These are phyloP conservation scores for Endoconidiophora polonica DNA, from an alignment of 2,329 filamentous ascomycete species.

Conservation along the genomic window DNA sequence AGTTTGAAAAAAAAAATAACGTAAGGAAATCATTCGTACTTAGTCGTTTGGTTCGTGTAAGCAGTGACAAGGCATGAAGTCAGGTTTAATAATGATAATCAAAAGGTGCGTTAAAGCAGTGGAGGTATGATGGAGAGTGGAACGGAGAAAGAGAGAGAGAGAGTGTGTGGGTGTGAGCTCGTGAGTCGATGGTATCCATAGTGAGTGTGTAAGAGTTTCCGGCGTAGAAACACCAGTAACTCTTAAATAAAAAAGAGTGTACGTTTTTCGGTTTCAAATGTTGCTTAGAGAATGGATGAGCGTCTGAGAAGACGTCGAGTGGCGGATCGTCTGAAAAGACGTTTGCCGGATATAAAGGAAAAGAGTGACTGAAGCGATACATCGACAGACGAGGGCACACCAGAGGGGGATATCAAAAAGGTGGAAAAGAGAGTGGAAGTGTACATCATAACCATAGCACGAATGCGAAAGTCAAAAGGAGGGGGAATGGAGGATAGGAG, in stretches of 20 bases:
- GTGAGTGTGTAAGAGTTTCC: slow-evolving; percentile 1
- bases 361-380: neutral
- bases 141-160: neutral
- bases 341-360: neutral
- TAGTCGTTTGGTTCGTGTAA: slow-evolving; percentile 7
- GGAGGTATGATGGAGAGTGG: neutral
- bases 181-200: neutral
- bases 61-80: slow-evolving; percentile 2
- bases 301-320: slow-evolving; percentile 9
- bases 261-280: neutral
- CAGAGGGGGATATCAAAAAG: neutral
- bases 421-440: neutral
- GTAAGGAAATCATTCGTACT: slow-evolving; percentile 5
- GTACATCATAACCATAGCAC: neutral
- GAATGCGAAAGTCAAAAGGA: neutral
- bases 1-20: slow-evolving; percentile 3
- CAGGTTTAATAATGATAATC: neutral
- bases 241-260: neutral
- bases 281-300: slow-evolving; percentile 6
- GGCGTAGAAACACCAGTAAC: neutral
- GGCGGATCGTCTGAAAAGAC: neutral
- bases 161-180: neutral
- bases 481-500: neutral
- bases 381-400: slow-evolving; percentile 1
- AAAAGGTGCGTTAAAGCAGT: neutral